Conservation (phyloP, 306 rosid genomes). For the Fragaria vesca region DNA sequence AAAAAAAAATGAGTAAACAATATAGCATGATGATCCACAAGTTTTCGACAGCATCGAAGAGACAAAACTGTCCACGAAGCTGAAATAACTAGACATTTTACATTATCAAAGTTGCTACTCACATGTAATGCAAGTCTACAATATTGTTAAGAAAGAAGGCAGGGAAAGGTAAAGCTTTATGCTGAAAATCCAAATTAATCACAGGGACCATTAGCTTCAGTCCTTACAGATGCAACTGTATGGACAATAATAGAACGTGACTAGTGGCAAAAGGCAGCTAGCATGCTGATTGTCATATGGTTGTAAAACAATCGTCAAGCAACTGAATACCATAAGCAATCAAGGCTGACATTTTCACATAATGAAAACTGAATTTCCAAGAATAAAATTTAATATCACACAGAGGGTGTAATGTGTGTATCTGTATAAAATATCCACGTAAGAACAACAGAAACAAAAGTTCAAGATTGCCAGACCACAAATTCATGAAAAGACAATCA, state of each 20-base stretch:
- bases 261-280: background rate
- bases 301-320: background rate
- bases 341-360: background rate
- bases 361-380: background rate
- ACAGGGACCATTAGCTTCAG: background rate
- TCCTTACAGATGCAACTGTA: background rate
- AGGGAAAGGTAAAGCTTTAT: background rate
- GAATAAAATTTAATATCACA: background rate
- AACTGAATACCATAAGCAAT: background rate
- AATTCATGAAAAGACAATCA: background rate
- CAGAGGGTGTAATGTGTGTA: background rate
- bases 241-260: background rate
- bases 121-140: background rate
- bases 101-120: background rate
- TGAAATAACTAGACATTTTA: background rate
- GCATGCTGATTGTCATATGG: conserved; percentile 1
- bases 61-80: background rate
- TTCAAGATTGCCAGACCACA: background rate
- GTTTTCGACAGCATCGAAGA: background rate
- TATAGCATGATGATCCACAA: background rate
- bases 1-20: background rate
- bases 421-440: background rate
- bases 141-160: background rate
- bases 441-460: background rate
- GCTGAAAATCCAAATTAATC: background rate